These are phyloP conservation scores for Podaxis carcinomalis DNA, from an alignment of 768 basidiomycete genomes.

Conservation along the genomic window DNA sequence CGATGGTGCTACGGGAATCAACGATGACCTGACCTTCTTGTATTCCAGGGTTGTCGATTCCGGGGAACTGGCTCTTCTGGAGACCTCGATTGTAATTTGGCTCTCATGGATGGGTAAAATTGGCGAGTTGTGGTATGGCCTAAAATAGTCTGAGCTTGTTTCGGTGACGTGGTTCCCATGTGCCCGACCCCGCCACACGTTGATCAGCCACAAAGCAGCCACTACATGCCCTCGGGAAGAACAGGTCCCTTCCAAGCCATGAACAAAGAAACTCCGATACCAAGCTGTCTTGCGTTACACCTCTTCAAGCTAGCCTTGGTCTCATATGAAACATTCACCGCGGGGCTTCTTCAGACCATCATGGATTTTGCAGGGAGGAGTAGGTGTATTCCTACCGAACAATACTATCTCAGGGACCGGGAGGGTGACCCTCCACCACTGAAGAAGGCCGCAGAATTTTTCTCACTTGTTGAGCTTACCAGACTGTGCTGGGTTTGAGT, in stretches of 20 bases:
- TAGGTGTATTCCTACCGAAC: background rate
- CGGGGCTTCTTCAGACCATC: background rate
- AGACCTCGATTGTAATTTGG: background rate
- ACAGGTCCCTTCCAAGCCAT: background rate
- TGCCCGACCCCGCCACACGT: background rate
- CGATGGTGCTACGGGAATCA: background rate
- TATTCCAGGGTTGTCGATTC: background rate
- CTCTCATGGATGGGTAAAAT: conserved; percentile 6
- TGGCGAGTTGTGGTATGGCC: background rate
- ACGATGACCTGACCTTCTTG: background rate
- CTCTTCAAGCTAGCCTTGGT: background rate
- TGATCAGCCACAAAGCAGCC: background rate
- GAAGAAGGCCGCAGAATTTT: background rate
- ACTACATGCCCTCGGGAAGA: background rate
- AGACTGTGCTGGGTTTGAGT: background rate
- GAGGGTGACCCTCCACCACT: background rate
- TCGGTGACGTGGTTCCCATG: background rate
- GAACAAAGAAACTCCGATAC: background rate
- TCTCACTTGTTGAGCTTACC: background rate
- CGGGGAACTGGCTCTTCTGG: background rate
- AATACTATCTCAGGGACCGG: background rate
- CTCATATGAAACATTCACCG: background rate
- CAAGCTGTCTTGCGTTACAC: background rate
- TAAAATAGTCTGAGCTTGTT: background rate
- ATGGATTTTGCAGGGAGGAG: background rate